Evolutionary conservation across 345 rosid genomes (phyloP).

Genomic region (Syzygium jambos): DNA sequence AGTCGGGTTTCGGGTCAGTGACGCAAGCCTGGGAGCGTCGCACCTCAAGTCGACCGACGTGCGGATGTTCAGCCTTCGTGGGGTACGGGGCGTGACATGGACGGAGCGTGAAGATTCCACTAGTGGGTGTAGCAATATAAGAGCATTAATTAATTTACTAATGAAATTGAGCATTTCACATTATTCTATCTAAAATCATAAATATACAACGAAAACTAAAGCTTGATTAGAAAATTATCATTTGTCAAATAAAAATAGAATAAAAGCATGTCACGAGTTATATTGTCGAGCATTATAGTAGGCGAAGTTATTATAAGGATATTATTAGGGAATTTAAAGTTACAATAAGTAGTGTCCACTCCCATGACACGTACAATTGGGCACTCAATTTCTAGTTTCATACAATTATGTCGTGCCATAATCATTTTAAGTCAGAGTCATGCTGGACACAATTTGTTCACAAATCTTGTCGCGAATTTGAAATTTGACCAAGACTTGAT

Average conservation of each 20-base stretch:
- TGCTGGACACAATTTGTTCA: background rate
- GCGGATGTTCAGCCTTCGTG: no score
- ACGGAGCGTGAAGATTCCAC: no score
- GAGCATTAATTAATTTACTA: no score
- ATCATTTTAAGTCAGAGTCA: background rate
- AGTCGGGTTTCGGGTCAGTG: no score
- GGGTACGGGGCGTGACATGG: no score
- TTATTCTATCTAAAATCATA: background rate
- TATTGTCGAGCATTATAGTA: background rate
- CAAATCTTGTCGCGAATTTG: background rate
- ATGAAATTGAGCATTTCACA: background rate
- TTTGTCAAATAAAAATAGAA: background rate
- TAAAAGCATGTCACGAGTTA: background rate
- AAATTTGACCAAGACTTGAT: background rate
- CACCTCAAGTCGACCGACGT: no score
- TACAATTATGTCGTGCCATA: background rate
- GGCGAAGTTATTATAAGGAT: background rate
- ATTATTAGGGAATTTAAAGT: background rate
- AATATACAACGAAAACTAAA: background rate
- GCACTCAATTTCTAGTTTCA: background rate
- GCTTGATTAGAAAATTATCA: background rate
- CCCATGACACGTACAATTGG: background rate
- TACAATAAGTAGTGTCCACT: background rate
- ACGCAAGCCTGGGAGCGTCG: no score
- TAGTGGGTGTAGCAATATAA: no score